Conservation (phyloP, 2,329 filamentous ascomycete species). For the Paraphaeosphaeria minitans region DNA sequence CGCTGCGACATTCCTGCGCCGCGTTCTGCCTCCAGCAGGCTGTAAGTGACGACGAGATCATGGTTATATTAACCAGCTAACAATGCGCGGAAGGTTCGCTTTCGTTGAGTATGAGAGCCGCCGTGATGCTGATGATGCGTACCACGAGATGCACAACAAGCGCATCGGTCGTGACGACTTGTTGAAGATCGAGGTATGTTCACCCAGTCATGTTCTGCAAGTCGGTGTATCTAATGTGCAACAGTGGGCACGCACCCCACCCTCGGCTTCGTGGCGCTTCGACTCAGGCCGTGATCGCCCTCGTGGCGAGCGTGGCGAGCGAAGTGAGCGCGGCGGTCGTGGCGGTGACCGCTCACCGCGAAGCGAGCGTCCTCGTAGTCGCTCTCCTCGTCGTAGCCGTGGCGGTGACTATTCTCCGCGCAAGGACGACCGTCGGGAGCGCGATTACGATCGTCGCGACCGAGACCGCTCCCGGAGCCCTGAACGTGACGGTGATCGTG, state of each 20-base stretch:
- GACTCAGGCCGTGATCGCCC: slow-evolving; percentile 69
- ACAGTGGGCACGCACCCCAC: slow-evolving; percentile 98
- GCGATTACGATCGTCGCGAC: slow-evolving; percentile 69
- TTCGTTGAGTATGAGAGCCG: slow-evolving; percentile 99
- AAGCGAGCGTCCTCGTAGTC: slow-evolving; percentile 43
- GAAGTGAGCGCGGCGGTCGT: slow-evolving; percentile 65
- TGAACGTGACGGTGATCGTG: slow-evolving; percentile 58
- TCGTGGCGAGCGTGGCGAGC: slow-evolving; percentile 66
- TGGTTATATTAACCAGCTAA: background rate
- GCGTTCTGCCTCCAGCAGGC: slow-evolving; percentile 87
- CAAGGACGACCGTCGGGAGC: slow-evolving; percentile 75
- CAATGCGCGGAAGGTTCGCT: slow-evolving; percentile 70
- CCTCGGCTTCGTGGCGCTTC: slow-evolving; percentile 97
- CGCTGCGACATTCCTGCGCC: slow-evolving; percentile 98
- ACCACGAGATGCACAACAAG: slow-evolving; percentile 99
- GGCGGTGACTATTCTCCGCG: slow-evolving; percentile 76
- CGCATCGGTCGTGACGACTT: slow-evolving; percentile 93
- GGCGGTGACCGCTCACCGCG: slow-evolving; percentile 62
- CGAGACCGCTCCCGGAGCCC: slow-evolving; percentile 52
- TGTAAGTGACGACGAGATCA: slow-evolving; percentile 70
- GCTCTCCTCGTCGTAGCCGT: slow-evolving; percentile 61
- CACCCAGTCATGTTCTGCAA: slow-evolving; percentile 5
- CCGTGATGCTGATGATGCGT: slow-evolving; percentile 97
- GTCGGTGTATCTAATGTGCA: slow-evolving; percentile 22
- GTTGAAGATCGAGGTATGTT: slow-evolving; percentile 90